Percentiles rank a stretch among this genome's conserved stretches.
Evolutionary conservation across 805 yeast species (phyloP).

Genomic region (Kodamaea jinghongensis): DNA sequence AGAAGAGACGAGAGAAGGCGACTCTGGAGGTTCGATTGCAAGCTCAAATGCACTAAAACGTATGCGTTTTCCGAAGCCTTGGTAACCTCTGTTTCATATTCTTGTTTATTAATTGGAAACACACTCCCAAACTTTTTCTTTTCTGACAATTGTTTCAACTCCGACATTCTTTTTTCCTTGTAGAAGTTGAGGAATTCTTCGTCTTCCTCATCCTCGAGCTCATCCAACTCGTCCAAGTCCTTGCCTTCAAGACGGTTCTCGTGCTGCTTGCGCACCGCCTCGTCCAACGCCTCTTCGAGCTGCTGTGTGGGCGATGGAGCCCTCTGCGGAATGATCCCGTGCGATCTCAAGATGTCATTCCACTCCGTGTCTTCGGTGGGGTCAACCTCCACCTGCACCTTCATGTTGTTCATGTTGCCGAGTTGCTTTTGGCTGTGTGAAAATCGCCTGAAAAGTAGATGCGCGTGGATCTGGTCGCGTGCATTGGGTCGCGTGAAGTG

Average conservation of each 20-base stretch:
- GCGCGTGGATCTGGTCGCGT: too few species aligned
- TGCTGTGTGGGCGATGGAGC: slow-evolving; percentile 87
- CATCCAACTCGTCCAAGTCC: slow-evolving; percentile 79
- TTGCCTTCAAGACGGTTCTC: slow-evolving; percentile 78
- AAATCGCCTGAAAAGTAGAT: too few species aligned
- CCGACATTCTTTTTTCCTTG: slow-evolving; percentile 73
- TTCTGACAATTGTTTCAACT: slow-evolving; percentile 58
- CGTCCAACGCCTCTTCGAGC: slow-evolving; percentile 83
- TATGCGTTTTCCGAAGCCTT: slow-evolving; percentile 64
- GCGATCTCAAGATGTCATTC: slow-evolving; percentile 90
- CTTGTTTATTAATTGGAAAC: slow-evolving; percentile 78
- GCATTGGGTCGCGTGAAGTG: too few species aligned
- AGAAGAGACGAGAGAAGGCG: slow-evolving; percentile 65
- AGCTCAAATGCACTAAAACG: slow-evolving; percentile 77
- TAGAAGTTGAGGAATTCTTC: slow-evolving; percentile 83
- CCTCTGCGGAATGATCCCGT: slow-evolving; percentile 90
- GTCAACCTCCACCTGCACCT: slow-evolving; percentile 83
- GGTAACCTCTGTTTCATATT: slow-evolving; percentile 82
- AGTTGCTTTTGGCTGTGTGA: too few species aligned
- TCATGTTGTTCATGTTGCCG: slow-evolving; percentile 17
- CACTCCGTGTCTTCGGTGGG: slow-evolving; percentile 98
- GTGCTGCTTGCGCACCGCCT: slow-evolving; percentile 75
- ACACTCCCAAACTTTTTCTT: slow-evolving; percentile 72
- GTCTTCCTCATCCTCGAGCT: slow-evolving; percentile 86
- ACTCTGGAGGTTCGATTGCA: slow-evolving; percentile 68